Evolutionary conservation across 2,329 filamentous ascomycete species (phyloP).

Genomic region (Pestalotiopsis fici): DNA sequence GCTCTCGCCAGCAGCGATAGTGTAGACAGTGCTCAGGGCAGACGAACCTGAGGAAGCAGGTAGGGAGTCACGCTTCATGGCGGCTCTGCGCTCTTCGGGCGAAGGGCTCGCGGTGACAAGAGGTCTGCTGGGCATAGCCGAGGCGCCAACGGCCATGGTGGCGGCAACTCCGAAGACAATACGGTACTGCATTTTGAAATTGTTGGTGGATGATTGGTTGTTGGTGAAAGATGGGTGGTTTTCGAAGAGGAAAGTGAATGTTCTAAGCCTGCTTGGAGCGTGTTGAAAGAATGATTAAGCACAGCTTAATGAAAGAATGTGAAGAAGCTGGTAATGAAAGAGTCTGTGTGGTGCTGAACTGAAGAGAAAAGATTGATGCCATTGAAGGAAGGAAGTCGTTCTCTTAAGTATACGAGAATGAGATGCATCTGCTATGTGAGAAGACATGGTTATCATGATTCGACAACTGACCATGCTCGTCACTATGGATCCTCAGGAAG

Average conservation of each 20-base stretch:
- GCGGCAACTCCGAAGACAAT: conserved; percentile 16
- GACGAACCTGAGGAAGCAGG: conserved; percentile 8
- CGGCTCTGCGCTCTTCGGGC: not conserved
- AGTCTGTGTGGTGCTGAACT: not conserved
- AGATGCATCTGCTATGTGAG: not conserved
- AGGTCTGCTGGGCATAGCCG: not conserved
- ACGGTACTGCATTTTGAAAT: conserved; percentile 23
- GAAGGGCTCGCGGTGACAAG: not conserved
- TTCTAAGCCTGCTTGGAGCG: conserved; percentile 7
- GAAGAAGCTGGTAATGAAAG: conserved; percentile 1
- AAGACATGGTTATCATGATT: not conserved
- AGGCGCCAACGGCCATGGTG: conserved; percentile 15
- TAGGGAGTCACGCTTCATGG: conserved; percentile 4
- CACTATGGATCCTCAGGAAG: not conserved
- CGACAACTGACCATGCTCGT: not conserved
- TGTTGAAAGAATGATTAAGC: conserved; percentile 8
- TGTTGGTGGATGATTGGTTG: not conserved
- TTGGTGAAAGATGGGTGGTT: not conserved
- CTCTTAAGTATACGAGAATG: not conserved
- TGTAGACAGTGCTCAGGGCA: conserved; percentile 12
- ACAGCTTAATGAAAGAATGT: conserved; percentile 8
- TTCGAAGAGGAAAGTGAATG: not conserved
- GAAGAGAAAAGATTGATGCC: not conserved
- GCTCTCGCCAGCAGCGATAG: conserved; percentile 17
- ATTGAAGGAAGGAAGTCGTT: not conserved